These are phyloP conservation scores for Spergularia marina DNA, from an alignment of 148 eudicot genomes.

Conservation along the genomic window DNA sequence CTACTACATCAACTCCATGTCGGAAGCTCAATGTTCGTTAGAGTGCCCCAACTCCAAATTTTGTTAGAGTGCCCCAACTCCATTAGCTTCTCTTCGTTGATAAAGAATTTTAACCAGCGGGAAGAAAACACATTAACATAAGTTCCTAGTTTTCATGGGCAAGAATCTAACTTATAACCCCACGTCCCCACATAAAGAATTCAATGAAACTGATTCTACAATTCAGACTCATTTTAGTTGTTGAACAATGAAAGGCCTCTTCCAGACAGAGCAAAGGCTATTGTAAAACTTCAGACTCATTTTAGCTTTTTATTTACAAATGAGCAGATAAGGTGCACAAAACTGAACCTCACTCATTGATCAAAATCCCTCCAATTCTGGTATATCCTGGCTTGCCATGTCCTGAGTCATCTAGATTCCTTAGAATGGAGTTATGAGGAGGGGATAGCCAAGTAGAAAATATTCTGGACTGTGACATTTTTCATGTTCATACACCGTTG, in stretches of 20 bases:
- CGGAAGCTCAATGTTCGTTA: background rate
- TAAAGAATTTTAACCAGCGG: no score
- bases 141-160: background rate
- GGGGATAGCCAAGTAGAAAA: no score
- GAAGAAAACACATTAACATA: background rate
- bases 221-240: background rate
- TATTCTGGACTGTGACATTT: no score
- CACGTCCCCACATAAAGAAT: background rate
- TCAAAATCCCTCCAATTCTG: no score
- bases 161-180: background rate
- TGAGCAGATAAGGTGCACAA: background rate
- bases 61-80: background rate
- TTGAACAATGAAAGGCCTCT: background rate
- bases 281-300: background rate
- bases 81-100: background rate
- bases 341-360: background rate
- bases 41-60: background rate
- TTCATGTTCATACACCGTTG: no score
- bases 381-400: no score
- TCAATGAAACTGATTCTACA: background rate
- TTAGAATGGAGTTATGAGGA: no score
- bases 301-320: background rate
- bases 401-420: no score
- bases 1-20: background rate
- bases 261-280: background rate